Conservation (phyloP, 257 asterid genomes). For the Leptodermis oblonga region DNA sequence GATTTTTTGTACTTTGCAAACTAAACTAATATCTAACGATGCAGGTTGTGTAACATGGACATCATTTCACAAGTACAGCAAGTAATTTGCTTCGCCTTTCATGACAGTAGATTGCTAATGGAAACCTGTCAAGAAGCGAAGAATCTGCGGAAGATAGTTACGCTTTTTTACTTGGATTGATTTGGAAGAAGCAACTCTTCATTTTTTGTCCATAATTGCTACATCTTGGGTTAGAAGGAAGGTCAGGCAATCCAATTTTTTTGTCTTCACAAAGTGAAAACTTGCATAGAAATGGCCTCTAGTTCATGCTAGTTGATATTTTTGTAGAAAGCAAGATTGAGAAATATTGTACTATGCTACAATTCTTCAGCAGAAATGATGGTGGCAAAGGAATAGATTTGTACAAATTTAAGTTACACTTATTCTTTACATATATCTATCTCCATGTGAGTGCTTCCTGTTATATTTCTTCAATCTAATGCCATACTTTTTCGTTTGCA, state of each 20-base stretch:
- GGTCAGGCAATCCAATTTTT: neutral
- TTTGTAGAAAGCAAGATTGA: neutral
- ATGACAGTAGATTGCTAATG: slow-evolving; percentile 91
- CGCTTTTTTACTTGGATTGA: slow-evolving; percentile 90
- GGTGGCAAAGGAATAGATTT: neutral
- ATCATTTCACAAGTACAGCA: slow-evolving; percentile 95
- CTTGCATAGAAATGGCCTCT: neutral
- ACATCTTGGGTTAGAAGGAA: slow-evolving; percentile 18
- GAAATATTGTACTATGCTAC: slow-evolving; percentile 12
- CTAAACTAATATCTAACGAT: slow-evolving; percentile 9
- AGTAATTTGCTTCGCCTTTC: slow-evolving; percentile 94
- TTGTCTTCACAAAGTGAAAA: neutral
- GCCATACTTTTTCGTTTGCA: too few species aligned
- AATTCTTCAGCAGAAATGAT: neutral
- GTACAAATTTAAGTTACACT: slow-evolving; percentile 4
- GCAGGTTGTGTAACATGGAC: slow-evolving; percentile 98
- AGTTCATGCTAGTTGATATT: slow-evolving; percentile 2
- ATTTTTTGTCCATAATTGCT: slow-evolving; percentile 12
- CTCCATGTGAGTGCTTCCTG: neutral
- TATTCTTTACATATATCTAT: slow-evolving; percentile 3
- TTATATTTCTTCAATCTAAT: neutral
- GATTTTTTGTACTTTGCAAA: neutral
- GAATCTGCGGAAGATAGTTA: slow-evolving; percentile 83
- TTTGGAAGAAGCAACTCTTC: neutral
- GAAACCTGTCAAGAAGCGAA: slow-evolving; percentile 98